Base-by-base conservation (phyloP, 306 rosid species). In the Prosopis cineraria region DNA sequence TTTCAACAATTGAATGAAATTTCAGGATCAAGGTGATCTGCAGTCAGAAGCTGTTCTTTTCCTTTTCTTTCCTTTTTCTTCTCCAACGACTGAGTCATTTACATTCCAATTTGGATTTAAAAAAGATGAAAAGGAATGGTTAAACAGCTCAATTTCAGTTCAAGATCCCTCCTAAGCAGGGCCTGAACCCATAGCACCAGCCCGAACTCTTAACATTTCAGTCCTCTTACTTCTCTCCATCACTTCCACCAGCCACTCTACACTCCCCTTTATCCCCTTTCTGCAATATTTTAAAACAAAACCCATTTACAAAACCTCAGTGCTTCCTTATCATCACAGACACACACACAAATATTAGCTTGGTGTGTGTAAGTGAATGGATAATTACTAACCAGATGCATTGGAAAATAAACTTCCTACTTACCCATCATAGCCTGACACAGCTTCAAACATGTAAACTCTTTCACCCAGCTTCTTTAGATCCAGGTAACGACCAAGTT, bases 191-290 rank as follows among this genome's bases (percentile, higher is more conserved):
- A 76, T 79, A 74, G 83, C 82, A 55, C 97, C 92, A 20, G 93
- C 94, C 44, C 99, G 97, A 70, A 63, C 89, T 86, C 92, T 80
- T 85, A 96, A 89, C 80, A 67, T 93, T 83, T 96, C 97, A 53
- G 98, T 91, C 88, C 99, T 93, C 90, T 91, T 96, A 89, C 99
- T 96, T 84, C 96, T 88, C 82, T 87, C 98, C 99, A 96, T 96
- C 66, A 87, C 91, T 79, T 91, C 94, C 84, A 93, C 99, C 85
- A 96, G 75, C 98, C 99, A 93, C 79, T 96, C 98, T 68, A 91
- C 91, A 47, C 97, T 82, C 75, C 83, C 94, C 80, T 93, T 96
- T 53, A 96, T 88, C 48, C 99, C 99, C 88, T 89, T 75, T 86
- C 99, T 93, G 96, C 76, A 72, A 79, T 60, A 60, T 77, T 75